Base-by-base conservation (phyloP, 2,329 filamentous ascomycete genomes). In the Paramyrothecium roridum region DNA sequence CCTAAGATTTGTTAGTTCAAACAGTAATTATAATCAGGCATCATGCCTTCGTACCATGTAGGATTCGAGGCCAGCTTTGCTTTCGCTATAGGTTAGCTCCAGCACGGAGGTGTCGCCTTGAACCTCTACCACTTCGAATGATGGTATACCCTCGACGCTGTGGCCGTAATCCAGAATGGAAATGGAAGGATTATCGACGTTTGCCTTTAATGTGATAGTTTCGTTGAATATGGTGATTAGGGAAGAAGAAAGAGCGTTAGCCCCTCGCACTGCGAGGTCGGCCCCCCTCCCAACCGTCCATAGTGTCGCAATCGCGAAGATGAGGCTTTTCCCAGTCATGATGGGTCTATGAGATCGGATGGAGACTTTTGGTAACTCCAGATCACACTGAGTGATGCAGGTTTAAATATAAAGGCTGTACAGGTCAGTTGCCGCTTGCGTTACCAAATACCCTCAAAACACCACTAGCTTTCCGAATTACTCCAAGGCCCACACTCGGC, bases 61-160 rank as follows among this genome's bases (percentile, higher is more conserved):
- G 2, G 7, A 22, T 17, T 33, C 19, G 6, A 57, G n/a, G 7
- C 49, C 48, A 17, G 48, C 30, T 23, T 20, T 54, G 8, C 30
- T 30, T 19, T 57, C 55, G 2, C 26, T 52, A 52, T 54, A 57
- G 1, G 55, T 52, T 16, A 57, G 22, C 20, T 57, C 49, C 11
- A 57, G 20, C 1, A 19, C 21, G 1, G 55, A 57, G 1, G 52
- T 50, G 26, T 57, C 52, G 3, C 52, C 55, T 2, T 45, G 8
- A 12, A 4, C 3, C 3, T 4, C 19, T 3, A 26, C 17, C 6
- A 52, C 46, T 16, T 57, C 49, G 22, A 54, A 57, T 2, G 33
- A 17, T 8, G 52, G 50, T n/a, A 54, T 23, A 10, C 55, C 55
- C 50, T 57, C 55, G 6, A 54, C 23, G n/a, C 16, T 47, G 8